Evolutionary conservation across 345 rosid species (phyloP), one percentile per base, ranked within the genome.

Genomic region (Citrus cavaleriei): DNA sequence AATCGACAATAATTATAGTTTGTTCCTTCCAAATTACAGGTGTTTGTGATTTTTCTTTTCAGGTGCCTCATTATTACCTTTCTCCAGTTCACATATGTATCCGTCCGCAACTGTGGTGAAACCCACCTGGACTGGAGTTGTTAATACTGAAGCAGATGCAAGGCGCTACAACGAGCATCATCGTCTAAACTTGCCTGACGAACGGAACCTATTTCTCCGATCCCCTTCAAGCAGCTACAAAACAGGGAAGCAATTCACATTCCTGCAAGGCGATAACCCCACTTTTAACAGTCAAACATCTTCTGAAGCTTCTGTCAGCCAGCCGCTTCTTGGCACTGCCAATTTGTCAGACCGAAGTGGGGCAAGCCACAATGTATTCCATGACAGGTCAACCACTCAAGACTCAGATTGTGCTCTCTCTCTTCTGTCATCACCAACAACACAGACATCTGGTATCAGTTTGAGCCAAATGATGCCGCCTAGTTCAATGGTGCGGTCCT

Each of bases 331-430:
- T 6, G 61, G 85, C 49, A 65, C 76, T 3, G 42, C 81, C 13
- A 65, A 80, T 37, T 40, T 76, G 27, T 70, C 81, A 32, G 86
- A 82, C 35, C 75, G 79, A 69, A 66, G 78, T 18, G 79, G 49
- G 37, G 77, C 77, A 64, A 75, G 89, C 77, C 77, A 73, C 70
- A 74, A 67, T 22, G 75, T 82, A 80, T 87, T 84, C 76, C 78
- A 77, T 85, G 90, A 83, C 83, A 84, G 90, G 85, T 83, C 86
- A 81, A 78, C 89, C 75, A 76, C 83, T 81, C 84, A 78, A 66
- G 86, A 88, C 83, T 86, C 92, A 28, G 92, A 90, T 76, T 92
- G 97, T 87, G 97, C 97, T 92, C 94, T 89, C 97, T 92, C 97
- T 92, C 97, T 92, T 88, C 97, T 92, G 94, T 87, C 90, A 87